Percentiles rank a stretch among this genome's conserved stretches.
phyloP scores from a whole-genome alignment of 2,329 filamentous ascomycete species.

The Colletotrichum siamense region DNA sequence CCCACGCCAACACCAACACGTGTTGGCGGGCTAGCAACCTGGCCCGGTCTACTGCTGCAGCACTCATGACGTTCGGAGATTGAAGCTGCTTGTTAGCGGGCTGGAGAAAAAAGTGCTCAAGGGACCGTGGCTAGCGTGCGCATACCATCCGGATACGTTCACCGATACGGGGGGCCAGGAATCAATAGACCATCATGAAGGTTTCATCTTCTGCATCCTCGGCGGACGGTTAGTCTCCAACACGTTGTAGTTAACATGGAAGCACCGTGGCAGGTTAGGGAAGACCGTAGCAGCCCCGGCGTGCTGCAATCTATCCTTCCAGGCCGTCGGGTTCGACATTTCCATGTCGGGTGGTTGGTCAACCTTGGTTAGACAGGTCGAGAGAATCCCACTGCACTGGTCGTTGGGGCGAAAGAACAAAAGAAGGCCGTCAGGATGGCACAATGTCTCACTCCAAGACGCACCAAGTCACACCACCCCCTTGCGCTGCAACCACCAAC shows the following conservation, averaged over 20 bases:
- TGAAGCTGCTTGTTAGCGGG: background rate
- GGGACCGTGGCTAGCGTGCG: background rate
- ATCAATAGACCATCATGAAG: background rate
- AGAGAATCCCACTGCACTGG: background rate
- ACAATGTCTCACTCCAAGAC: slow-evolving; percentile 2
- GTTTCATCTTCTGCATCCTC: background rate
- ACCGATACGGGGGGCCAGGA: background rate
- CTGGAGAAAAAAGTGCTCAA: background rate
- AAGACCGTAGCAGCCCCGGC: background rate
- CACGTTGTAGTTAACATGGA: background rate
- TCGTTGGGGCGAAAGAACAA: background rate
- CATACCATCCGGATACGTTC: background rate
- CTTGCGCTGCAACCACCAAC: background rate
- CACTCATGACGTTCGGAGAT: background rate
- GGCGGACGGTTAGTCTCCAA: background rate
- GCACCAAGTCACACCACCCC: background rate
- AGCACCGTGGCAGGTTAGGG: background rate
- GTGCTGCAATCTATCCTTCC: background rate
- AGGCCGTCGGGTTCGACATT: background rate
- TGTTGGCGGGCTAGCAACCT: background rate
- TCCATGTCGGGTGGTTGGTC: background rate
- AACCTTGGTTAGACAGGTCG: background rate
- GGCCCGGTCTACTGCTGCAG: background rate
- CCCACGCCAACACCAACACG: background rate
- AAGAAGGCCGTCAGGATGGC: background rate